A percentile compares a stretch with the other conserved stretches of the same genome.
Evolutionary conservation across 768 basidiomycete genomes (phyloP).

Genomic region (Russula compacta): DNA sequence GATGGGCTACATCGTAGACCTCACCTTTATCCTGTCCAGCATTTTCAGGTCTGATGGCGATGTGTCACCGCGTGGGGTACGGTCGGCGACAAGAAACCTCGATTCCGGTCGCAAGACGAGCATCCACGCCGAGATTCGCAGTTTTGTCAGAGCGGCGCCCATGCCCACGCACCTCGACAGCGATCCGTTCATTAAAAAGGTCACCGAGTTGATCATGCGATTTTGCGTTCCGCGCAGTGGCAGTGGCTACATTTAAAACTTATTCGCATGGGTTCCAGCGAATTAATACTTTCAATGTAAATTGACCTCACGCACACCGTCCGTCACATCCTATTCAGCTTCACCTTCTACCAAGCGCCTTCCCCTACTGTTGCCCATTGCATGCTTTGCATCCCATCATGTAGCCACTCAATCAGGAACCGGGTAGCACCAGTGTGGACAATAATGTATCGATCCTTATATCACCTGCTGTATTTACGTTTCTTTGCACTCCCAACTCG

Average conservation of each 20-base stretch:
- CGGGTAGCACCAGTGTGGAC: background rate
- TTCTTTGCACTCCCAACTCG: background rate
- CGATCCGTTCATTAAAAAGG: background rate
- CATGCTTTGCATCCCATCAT: background rate
- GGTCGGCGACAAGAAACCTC: background rate
- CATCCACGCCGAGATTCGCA: background rate
- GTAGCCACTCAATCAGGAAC: background rate
- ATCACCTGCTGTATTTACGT: background rate
- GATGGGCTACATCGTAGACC: conserved; percentile 7
- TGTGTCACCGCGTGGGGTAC: background rate
- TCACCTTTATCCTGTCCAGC: background rate
- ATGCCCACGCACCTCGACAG: background rate
- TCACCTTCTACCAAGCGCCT: background rate
- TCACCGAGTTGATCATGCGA: background rate
- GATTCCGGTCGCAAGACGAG: background rate
- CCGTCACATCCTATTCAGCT: background rate
- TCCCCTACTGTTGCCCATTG: background rate
- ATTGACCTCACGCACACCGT: background rate
- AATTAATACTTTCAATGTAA: background rate
- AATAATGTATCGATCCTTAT: background rate
- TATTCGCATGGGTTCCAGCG: background rate
- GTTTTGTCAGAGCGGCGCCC: background rate
- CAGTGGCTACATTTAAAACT: background rate
- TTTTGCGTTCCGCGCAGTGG: background rate
- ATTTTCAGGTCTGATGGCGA: background rate